These are phyloP conservation scores for Cryptococcus sp. DNA, from an alignment of 1,284 basidiomycete genomes.

Conservation along the genomic window DNA sequence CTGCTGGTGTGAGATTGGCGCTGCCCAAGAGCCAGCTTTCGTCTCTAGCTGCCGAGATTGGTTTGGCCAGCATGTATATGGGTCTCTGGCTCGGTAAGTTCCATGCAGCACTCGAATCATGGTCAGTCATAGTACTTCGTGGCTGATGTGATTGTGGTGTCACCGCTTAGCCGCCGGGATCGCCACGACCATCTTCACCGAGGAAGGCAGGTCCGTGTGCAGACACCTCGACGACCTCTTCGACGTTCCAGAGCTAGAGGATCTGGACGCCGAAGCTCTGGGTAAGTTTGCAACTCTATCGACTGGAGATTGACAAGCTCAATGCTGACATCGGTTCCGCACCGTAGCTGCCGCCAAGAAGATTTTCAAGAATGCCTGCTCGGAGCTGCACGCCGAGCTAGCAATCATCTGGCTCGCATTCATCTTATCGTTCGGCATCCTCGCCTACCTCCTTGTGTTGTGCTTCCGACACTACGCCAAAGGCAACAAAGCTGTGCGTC, in stretches of 20 bases:
- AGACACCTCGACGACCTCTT: slow-evolving; percentile 34
- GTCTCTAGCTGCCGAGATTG: no score
- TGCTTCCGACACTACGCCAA: no score
- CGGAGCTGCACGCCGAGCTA: slow-evolving; percentile 32
- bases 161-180: slow-evolving; percentile 17
- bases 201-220: slow-evolving; percentile 29
- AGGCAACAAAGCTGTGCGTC: no score
- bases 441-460: slow-evolving; percentile 10
- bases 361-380: slow-evolving; percentile 28
- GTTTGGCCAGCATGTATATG: background rate
- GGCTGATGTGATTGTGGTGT: background rate
- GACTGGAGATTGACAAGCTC: background rate
- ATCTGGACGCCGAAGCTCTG: slow-evolving; percentile 19
- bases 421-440: slow-evolving; percentile 20
- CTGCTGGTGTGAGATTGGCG: no score
- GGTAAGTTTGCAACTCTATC: slow-evolving; percentile 12
- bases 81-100: slow-evolving; percentile 35
- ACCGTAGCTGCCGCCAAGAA: slow-evolving; percentile 27
- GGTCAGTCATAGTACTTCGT: background rate
- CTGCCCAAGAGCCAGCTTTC: no score
- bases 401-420: slow-evolving; percentile 39
- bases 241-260: slow-evolving; percentile 29
- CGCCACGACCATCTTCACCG: slow-evolving; percentile 23
- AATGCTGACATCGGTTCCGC: background rate
- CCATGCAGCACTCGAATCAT: background rate